These are phyloP conservation scores for Botryobasidium botryosum DNA, from an alignment of 768 basidiomycete species.

Conservation along the genomic window DNA sequence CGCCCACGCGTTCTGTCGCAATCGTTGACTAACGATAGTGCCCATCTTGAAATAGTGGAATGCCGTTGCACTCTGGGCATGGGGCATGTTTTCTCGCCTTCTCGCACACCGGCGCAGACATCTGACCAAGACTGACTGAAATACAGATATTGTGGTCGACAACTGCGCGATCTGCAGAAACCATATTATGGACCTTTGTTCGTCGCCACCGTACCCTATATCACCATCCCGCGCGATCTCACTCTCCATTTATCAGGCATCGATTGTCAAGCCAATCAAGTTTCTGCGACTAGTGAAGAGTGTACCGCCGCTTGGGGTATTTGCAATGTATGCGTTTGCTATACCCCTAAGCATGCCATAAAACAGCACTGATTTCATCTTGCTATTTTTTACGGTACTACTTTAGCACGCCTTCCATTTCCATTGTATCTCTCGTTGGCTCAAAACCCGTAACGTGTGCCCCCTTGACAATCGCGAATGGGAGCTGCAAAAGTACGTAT, in stretches of 20 bases:
- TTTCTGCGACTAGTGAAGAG: conserved; percentile 89
- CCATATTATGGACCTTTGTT: conserved; percentile 99
- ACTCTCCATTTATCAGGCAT: conserved; percentile 47
- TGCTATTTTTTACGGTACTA: background rate
- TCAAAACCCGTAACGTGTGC: conserved; percentile 94
- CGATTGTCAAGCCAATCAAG: conserved; percentile 98
- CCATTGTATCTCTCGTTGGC: conserved; percentile 98
- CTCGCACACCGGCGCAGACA: background rate
- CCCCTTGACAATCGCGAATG: conserved; percentile 92
- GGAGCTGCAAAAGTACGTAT: conserved; percentile 83
- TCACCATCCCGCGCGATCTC: background rate
- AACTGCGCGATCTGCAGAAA: conserved; percentile 99
- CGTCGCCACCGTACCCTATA: conserved; percentile 18
- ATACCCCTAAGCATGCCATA: background rate
- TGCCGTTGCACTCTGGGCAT: conserved; percentile 95
- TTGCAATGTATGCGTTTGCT: conserved; percentile 56
- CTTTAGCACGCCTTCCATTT: conserved; percentile 97
- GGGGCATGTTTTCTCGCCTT: conserved; percentile 42
- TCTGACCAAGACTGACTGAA: conserved; percentile 1
- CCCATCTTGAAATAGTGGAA: conserved; percentile 58
- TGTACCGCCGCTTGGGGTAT: conserved; percentile 99
- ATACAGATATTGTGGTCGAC: conserved; percentile 87
- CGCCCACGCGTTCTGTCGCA: too few relatives aligned
- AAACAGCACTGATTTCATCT: background rate
- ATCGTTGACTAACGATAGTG: background rate